Conservation (phyloP, 2,329 filamentous ascomycete genomes). For the Phaeosphaeria sp. region DNA sequence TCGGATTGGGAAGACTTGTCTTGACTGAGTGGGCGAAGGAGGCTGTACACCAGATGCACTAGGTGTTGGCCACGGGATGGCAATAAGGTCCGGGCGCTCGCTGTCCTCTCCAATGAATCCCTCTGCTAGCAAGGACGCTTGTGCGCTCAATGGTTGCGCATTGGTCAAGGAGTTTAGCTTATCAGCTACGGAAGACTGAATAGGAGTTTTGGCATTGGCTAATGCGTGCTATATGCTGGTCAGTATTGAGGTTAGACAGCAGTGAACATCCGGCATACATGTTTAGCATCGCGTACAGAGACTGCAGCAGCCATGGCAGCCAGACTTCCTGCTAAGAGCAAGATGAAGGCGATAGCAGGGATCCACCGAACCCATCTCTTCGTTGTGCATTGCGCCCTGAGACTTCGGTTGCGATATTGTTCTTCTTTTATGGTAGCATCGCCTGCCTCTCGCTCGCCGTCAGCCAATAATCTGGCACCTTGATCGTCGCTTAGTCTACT, state of each 20-base stretch:
- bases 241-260: neutral
- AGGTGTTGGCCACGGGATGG: conserved; percentile 23
- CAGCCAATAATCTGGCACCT: conserved; percentile 34
- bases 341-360: conserved; percentile 23
- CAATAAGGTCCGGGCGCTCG: conserved; percentile 14
- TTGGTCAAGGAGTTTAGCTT: neutral
- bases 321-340: conserved; percentile 31
- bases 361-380: conserved; percentile 31
- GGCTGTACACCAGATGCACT: conserved; percentile 19
- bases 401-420: conserved; percentile 24
- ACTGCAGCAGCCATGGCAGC: conserved; percentile 27
- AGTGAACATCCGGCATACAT: conserved; percentile 18
- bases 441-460: conserved; percentile 22
- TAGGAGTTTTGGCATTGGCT: conserved; percentile 8
- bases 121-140: conserved; percentile 12
- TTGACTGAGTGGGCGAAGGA: conserved; percentile 15
- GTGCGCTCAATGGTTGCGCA: conserved; percentile 6
- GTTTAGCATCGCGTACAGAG: conserved; percentile 21
- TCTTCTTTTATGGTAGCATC: conserved; percentile 30
- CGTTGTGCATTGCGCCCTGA: conserved; percentile 28
- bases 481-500: conserved; percentile 38
- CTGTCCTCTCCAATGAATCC: conserved; percentile 24
- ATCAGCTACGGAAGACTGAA: conserved; percentile 16
- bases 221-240: conserved; percentile 4
- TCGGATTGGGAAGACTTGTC: conserved; percentile 41